Conservation (phyloP, 805 yeast species). For the Kurtzmaniella fragi region DNA sequence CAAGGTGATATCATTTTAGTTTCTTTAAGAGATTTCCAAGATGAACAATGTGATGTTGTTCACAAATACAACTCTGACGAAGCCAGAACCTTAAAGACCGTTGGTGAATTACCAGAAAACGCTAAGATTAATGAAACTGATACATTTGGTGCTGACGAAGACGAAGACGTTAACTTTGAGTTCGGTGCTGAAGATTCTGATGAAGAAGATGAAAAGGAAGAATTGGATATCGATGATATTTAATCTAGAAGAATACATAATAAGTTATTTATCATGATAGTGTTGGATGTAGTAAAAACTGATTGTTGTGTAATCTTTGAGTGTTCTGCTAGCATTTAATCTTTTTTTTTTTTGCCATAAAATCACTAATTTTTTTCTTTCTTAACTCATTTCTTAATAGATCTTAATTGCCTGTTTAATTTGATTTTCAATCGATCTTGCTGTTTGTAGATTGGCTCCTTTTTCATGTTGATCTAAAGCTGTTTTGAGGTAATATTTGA, state of each 20-base stretch:
- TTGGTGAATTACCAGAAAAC: conserved; percentile 95
- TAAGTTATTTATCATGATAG: too few species aligned
- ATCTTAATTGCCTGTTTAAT: too few species aligned
- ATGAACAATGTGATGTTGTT: conserved; percentile 95
- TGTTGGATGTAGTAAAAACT: too few species aligned
- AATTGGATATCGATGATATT: conserved; percentile 91
- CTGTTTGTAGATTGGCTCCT: too few species aligned
- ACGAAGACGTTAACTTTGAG: conserved; percentile 96
- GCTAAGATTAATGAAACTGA: conserved; percentile 98
- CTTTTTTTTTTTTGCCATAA: too few species aligned
- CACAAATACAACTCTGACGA: conserved; percentile 96
- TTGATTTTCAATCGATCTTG: too few species aligned
- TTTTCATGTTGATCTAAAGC: too few species aligned
- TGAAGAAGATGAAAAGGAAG: conserved; percentile 64
- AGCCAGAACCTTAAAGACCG: conserved; percentile 91
- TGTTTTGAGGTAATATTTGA: too few species aligned
- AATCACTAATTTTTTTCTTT: too few species aligned
- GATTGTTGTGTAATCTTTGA: too few species aligned
- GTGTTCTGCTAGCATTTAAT: too few species aligned
- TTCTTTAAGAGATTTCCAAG: conserved; percentile 97
- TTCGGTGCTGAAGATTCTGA: conserved; percentile 90
- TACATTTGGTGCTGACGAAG: conserved; percentile 93
- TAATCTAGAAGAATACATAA: conserved; percentile 25
- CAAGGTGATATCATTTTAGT: conserved; percentile 97
- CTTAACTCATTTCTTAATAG: too few species aligned